phyloP scores from a whole-genome alignment of 1,139 yeast genomes.

The Geotrichum klebahnii region DNA sequence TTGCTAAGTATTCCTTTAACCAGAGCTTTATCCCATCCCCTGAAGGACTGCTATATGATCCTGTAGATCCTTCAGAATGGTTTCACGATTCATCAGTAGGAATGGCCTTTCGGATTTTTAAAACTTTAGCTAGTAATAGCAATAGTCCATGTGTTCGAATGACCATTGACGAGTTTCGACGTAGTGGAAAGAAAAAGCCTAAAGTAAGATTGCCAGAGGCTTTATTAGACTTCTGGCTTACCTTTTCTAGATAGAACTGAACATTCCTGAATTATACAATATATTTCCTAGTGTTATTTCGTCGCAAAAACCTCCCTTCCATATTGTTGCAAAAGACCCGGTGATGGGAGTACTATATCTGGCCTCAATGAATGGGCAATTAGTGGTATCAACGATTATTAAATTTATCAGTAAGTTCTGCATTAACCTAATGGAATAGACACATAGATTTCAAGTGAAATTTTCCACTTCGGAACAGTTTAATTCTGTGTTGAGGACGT shows the following conservation, averaged over 20 bases:
- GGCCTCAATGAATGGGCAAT: slow-evolving; percentile 7
- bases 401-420: not conserved
- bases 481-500: not conserved
- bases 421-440: slow-evolving; percentile 4
- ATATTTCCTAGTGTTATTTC: slow-evolving; percentile 14
- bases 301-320: slow-evolving; percentile 15
- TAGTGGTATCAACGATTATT: slow-evolving; percentile 8
- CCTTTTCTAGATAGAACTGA: slow-evolving; percentile 7
- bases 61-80: slow-evolving; percentile 1
- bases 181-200: not conserved
- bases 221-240: too few relatives aligned
- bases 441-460: slow-evolving; percentile 16
- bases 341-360: slow-evolving; percentile 23
- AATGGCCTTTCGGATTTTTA: not conserved
- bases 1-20: slow-evolving; percentile 9
- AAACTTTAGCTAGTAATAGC: not conserved
- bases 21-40: slow-evolving; percentile 8
- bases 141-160: not conserved
- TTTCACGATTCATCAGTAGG: not conserved
- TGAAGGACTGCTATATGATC: slow-evolving; percentile 2
- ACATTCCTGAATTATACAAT: slow-evolving; percentile 10
- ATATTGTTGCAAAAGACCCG: slow-evolving; percentile 22
- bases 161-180: not conserved
- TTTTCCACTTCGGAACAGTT: not conserved
- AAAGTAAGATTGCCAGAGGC: not conserved